Conservation (phyloP, 805 yeast genomes). For the Hanseniaspora lindneri region DNA sequence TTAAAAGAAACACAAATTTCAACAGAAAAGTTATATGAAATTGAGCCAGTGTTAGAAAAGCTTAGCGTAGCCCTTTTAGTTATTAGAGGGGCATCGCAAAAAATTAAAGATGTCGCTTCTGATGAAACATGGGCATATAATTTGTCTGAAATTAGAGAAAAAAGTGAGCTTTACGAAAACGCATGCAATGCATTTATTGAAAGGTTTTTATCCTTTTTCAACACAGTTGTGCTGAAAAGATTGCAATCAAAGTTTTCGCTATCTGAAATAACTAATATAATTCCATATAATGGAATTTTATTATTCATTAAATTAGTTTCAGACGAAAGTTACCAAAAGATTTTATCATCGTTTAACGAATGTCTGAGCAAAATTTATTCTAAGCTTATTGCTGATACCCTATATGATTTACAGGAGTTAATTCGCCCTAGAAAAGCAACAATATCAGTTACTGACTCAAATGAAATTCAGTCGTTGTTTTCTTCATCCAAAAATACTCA, state of each 20-base stretch:
- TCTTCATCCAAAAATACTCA: not conserved
- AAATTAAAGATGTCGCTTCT: slow-evolving; percentile 25
- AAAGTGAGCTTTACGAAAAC: slow-evolving; percentile 46
- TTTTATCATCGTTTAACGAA: slow-evolving; percentile 29
- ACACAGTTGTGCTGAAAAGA: slow-evolving; percentile 32
- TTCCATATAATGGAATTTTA: slow-evolving; percentile 39
- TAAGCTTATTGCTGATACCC: slow-evolving; percentile 23
- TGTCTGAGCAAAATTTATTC: slow-evolving; percentile 27
- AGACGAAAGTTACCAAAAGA: slow-evolving; percentile 33
- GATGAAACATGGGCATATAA: slow-evolving; percentile 25
- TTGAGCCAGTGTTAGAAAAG: slow-evolving; percentile 47
- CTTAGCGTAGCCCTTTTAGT: slow-evolving; percentile 56
- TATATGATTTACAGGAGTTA: slow-evolving; percentile 19
- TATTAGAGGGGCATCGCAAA: slow-evolving; percentile 24
- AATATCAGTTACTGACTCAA: not conserved
- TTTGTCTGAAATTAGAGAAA: slow-evolving; percentile 56
- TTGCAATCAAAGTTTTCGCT: slow-evolving; percentile 27
- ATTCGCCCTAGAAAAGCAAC: slow-evolving; percentile 10
- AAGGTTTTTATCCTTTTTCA: slow-evolving; percentile 36
- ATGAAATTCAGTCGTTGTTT: not conserved
- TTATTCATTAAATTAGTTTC: slow-evolving; percentile 52
- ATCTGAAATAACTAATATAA: slow-evolving; percentile 30
- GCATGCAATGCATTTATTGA: slow-evolving; percentile 42
- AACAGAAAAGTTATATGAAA: slow-evolving; percentile 33
- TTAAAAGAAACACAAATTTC: slow-evolving; percentile 41